phyloP scores from a whole-genome alignment of 148 eudicot species.

The Heliamphora exappendiculata region DNA sequence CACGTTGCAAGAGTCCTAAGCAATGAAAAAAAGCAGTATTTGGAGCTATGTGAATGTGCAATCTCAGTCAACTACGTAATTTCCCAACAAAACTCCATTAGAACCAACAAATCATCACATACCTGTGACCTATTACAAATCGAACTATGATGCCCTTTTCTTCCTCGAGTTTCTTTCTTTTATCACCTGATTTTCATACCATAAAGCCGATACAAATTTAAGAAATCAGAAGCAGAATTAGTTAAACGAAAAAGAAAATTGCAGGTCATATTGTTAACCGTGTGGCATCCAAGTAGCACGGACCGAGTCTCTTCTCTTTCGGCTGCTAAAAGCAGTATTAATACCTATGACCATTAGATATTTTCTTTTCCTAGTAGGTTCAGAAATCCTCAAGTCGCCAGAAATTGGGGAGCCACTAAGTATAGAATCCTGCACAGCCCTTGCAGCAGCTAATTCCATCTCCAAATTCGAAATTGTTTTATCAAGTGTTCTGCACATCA shows the following conservation, averaged over 20 bases:
- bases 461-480: constrained; percentile 81
- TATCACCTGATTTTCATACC: constrained; percentile 45
- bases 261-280: constrained; percentile 37
- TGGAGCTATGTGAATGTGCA: neutral
- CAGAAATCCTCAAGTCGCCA: constrained; percentile 27
- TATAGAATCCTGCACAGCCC: constrained; percentile 76
- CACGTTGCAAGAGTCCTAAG: neutral
- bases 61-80: neutral
- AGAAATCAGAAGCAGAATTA: neutral
- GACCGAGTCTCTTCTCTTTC: constrained; percentile 88
- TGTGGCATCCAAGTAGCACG: constrained; percentile 97
- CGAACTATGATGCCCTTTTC: constrained; percentile 81
- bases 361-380: constrained; percentile 51
- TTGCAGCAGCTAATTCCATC: constrained; percentile 93
- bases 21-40: neutral
- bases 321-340: constrained; percentile 89
- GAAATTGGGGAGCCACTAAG: constrained; percentile 60
- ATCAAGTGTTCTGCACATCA: constrained; percentile 54
- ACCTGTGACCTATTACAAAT: constrained; percentile 97
- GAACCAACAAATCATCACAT: constrained; percentile 6
- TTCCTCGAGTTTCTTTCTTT: constrained; percentile 73
- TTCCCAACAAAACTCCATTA: too few relatives aligned
- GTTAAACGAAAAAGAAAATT: neutral
- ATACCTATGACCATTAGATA: constrained; percentile 82
- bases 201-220: neutral